Evolutionary conservation across 106 monocot species (phyloP), one percentile per base, ranked within the genome.

Genomic region (Platanthera guangdongensis): DNA sequence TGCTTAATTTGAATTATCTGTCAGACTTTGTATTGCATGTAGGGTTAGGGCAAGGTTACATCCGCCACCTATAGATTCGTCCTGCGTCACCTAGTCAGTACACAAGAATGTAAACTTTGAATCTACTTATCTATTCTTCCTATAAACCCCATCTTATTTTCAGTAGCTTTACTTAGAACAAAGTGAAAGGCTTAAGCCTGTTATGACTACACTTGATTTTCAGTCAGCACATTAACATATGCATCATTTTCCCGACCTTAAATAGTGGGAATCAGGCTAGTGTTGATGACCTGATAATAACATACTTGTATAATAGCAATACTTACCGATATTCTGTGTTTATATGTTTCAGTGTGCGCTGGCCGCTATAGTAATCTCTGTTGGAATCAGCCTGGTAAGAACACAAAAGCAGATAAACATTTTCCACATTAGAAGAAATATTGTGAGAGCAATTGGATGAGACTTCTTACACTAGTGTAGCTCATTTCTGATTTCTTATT

Each of bases 341-440:
- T 73, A 14, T 48, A 30, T 76, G 14, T 81, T 76, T 79, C 90
- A 97, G 96, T 93, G 93, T 82, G 82, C 91, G 11, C 79, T 97
- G 72, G 93, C 93, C 75, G 96, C 96, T 47, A 93, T 97, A 80
- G 96, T 97, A 74, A 84, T 97, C 53, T 97, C 96, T 83, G 96
- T 85, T 60, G 96, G 85, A 25, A 89, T 91, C 74, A 81, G 91
- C 75, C 82, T 97, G 83, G 96, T 97, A 87, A 97, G 88, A 59
- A 79, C 49, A 16, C 21, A 72, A 22, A 72, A 51, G 21, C 8
- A 51, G 72, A 51, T 51, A 2, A 30, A 51, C 51, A 9, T 72
- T 9, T n/a, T 71, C n/a, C 19, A 18, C 10, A 19, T 64, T 64
- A 1, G 6, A 64, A 22, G 22, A n/a, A 7, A n/a, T 4, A 9